phyloP scores from a whole-genome alignment of 2,329 filamentous ascomycete species.

The Colletotrichum falcatum region DNA sequence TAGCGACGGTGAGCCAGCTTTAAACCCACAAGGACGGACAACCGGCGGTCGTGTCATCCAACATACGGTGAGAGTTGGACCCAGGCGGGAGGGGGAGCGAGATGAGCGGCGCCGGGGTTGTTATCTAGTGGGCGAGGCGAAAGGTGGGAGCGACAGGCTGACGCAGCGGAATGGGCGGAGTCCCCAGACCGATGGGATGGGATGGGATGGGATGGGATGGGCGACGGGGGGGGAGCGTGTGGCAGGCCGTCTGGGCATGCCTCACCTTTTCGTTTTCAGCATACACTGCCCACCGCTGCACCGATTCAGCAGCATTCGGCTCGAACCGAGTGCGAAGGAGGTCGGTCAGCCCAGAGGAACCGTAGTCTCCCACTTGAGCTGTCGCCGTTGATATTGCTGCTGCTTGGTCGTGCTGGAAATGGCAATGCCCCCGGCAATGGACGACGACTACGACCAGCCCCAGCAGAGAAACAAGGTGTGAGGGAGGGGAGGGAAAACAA shows the following conservation, averaged over 20 bases:
- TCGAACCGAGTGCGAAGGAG: constrained; percentile 24
- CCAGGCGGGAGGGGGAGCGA: constrained; percentile 40
- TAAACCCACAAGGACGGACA: constrained; percentile 35
- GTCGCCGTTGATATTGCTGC: neutral
- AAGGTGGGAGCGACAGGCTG: constrained; percentile 41
- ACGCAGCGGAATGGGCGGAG: constrained; percentile 42
- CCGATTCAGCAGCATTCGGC: constrained; percentile 25
- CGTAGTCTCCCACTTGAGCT: constrained; percentile 14
- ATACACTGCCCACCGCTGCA: constrained; percentile 22
- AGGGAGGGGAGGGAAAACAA: constrained; percentile 24
- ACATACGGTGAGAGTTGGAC: constrained; percentile 40
- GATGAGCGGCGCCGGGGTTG: constrained; percentile 40
- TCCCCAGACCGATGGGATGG: constrained; percentile 37
- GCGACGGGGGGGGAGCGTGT: constrained; percentile 28
- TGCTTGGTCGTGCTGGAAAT: constrained; percentile 16
- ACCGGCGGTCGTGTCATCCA: constrained; percentile 38
- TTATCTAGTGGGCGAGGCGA: constrained; percentile 41
- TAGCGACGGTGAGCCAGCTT: constrained; percentile 36
- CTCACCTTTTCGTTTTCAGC: constrained; percentile 39
- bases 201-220: constrained; percentile 37
- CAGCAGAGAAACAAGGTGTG: constrained; percentile 30
- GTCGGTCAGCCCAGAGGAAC: neutral
- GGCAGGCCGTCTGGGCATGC: constrained; percentile 39
- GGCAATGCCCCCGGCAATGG: constrained; percentile 13
- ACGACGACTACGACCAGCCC: constrained; percentile 4